Evolutionary conservation across 1,284 basidiomycete species (phyloP).

Genomic region (Apiotrichum veenhuisii): DNA sequence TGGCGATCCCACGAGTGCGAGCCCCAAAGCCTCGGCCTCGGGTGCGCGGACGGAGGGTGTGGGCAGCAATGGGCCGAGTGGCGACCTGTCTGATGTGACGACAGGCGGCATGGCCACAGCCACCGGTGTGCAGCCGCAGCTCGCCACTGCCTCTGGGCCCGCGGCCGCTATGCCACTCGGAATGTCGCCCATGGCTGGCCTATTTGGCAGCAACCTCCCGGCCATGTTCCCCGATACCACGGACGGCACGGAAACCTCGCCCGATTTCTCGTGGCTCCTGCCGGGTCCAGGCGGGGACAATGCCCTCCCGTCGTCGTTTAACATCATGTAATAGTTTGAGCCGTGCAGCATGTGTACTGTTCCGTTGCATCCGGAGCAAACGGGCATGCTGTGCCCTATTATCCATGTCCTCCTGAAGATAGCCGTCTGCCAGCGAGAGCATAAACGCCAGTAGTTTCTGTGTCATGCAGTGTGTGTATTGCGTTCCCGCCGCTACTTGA

Average conservation of each 20-base stretch:
- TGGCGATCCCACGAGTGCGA: neutral
- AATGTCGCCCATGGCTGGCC: neutral
- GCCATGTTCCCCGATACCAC: neutral
- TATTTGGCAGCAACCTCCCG: neutral
- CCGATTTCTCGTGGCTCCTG: conserved; percentile 1
- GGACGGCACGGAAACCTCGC: neutral
- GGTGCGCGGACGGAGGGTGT: no score
- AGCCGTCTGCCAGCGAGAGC: no score
- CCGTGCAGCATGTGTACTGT: no score
- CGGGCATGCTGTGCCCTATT: no score
- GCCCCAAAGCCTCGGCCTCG: no score
- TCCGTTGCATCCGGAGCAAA: no score
- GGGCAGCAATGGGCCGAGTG: no score
- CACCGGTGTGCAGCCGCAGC: neutral
- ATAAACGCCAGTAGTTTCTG: no score
- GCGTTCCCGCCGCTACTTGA: no score
- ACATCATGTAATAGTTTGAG: neutral
- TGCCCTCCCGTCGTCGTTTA: neutral
- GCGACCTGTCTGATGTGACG: no score
- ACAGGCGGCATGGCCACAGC: neutral
- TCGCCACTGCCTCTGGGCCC: neutral
- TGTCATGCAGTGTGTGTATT: no score
- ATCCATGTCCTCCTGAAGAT: no score
- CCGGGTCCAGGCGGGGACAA: neutral
- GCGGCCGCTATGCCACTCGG: neutral